These are phyloP conservation scores for Emericellopsis cladophorae DNA, from an alignment of 2,329 filamentous ascomycete genomes.

Conservation along the genomic window DNA sequence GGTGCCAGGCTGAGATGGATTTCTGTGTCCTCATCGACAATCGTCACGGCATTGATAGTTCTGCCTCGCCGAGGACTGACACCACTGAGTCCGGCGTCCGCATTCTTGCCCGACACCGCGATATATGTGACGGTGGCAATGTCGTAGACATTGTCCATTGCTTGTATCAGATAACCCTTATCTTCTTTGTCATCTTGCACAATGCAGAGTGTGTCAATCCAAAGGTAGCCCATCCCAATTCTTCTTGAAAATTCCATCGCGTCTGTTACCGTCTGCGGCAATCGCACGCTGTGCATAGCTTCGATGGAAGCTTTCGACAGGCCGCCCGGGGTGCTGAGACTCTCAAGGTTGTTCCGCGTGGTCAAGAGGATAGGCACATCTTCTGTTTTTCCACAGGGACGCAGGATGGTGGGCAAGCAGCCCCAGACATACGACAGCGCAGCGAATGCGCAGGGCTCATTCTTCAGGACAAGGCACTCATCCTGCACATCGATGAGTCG, in stretches of 20 bases:
- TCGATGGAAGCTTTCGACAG: not conserved
- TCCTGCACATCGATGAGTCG: constrained; percentile 4
- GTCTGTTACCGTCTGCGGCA: constrained; percentile 2
- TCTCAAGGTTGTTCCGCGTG: constrained; percentile 1
- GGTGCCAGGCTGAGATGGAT: constrained; percentile 2
- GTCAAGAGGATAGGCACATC: constrained; percentile 2
- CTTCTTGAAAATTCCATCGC: constrained; percentile 2
- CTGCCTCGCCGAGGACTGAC: constrained; percentile 1
- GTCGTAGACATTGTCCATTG: constrained; percentile 3
- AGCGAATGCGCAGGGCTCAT: constrained; percentile 1
- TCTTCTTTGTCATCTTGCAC: constrained; percentile 6
- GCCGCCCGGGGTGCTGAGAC: constrained; percentile 1
- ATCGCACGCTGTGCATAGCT: not conserved
- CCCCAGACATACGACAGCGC: constrained; percentile 4
- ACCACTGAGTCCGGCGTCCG: constrained; percentile 1
- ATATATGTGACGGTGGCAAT: constrained; percentile 3
- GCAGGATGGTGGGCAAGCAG: constrained; percentile 1
- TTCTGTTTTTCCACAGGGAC: not conserved
- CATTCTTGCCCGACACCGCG: constrained; percentile 1
- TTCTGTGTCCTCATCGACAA: constrained; percentile 1
- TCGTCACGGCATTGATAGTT: not conserved
- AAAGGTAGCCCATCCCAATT: constrained; percentile 6
- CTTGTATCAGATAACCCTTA: constrained; percentile 2
- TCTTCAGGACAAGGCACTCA: constrained; percentile 2
- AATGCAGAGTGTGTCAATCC: constrained; percentile 8